Evolutionary conservation across 2,329 filamentous ascomycete species (phyloP), one percentile per base, ranked within the genome.

Genomic region (Claviceps sp.): DNA sequence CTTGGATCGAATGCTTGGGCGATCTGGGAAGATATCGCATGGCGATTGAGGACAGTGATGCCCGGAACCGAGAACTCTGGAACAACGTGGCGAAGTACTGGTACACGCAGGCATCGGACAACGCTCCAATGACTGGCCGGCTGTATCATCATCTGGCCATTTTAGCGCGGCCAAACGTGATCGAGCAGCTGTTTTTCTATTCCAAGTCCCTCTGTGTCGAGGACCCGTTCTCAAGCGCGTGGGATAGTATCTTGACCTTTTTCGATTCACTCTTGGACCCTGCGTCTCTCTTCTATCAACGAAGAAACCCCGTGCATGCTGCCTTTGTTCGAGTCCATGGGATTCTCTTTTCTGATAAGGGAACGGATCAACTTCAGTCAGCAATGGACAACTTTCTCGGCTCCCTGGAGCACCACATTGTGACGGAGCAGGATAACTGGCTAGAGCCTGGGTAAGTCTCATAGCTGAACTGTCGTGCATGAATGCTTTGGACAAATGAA

Each of bases 1-100:
- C 87, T 0, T 97, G 91, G 91, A 87, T 95, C 8, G 91, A 96
- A 57, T 96, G 90, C 50, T 70, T 97, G 0, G 91, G 91, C 0
- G 90, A 97, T 61, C 68, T 97, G 0, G 85, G 84, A 0, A 74
- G 90, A 20, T 96, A 94, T 45, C 65, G 76, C 0, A 96, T 96
- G 89, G 88, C 89, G 0, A 89, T 96, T 45, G 90, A 96, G 63
- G 86, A 95, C 42, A 80, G 85, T 26, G 84, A 93, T 55, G 74
- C 86, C 20, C 68, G 77, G 2, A 85, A 91, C 51, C 73, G 86
- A 1, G 87, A 95, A 47, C 79, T 82, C 0, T 97, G 91, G 91
- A 86, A 85, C 0, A 76, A 77, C 0, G 86, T 95, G 0, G 85
- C 86, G 0, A 73, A 83, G 0, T 82, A 84, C 43, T 97, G 91